Evolutionary conservation across 179 eudicot genomes (phyloP), one percentile per base, ranked within the genome.

Genomic region (Actinidia arguta): DNA sequence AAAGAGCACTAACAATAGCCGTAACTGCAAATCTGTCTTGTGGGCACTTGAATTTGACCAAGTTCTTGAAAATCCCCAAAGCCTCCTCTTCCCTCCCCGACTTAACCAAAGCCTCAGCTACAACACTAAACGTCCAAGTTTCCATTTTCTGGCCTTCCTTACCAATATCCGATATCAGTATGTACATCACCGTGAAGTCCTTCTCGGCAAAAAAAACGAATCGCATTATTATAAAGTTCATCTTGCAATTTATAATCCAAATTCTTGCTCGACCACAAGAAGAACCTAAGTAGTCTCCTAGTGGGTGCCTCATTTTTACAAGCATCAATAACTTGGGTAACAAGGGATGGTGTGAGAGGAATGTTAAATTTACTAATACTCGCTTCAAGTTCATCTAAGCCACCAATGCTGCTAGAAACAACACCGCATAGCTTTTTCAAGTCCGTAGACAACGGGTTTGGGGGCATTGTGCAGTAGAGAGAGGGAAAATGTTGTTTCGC

Each of bases 51-150:
- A 92, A 89, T 83, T 85, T 82, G 14, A 80, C 82, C 79, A 90
- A 83, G 80, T 90, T 92, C 85, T 90, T 92, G 80, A 92, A 92
- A 42, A 92, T 88, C 36, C 95, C 93, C 87, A 92, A 83, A 44
- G 95, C 93, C 84, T 89, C 91, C 79, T 83, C 93, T 83, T 84
- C 95, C 83, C 88, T 88, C 14, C 92, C 93, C 80, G 88, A 27
- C 76, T 84, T 92, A 39, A 92, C 92, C 70, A 92, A 76, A 18
- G 73, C 27, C 79, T 92, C 89, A 59, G 90, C 93, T 54, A 92
- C 85, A 39, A 74, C 74, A 39, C 87, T 82, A 75, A 90, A 90
- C 18, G 93, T 90, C 51, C 55, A 81, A 0, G 85, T 78, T 59
- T 90, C 91, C 90, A 92, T 84, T 46, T 54, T 83, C 76, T 92